Percentiles rank a stretch among this genome's conserved stretches.
These are phyloP conservation scores for Globisporangium heterothallicum DNA, from an alignment of 352 stramenopile genomes.

Conservation along the genomic window DNA sequence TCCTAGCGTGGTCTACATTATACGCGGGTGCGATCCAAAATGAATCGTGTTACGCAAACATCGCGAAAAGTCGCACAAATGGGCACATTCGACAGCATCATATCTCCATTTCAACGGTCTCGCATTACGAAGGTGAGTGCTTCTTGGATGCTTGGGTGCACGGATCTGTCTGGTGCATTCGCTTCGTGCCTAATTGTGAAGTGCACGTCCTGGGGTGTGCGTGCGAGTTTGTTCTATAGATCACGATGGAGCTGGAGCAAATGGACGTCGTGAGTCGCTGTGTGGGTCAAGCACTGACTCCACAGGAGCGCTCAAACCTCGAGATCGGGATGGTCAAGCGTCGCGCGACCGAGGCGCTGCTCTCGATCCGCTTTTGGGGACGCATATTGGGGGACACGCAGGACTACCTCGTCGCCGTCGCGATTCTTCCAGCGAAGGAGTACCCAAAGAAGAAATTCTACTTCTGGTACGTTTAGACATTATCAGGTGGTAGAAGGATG, in stretches of 20 bases:
- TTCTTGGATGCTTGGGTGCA: no score
- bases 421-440: constrained; percentile 45
- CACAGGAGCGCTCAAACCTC: constrained; percentile 72
- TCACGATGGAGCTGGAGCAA: constrained; percentile 67
- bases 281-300: constrained; percentile 58
- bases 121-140: no score
- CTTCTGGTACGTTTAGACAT: constrained; percentile 70
- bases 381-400: constrained; percentile 49
- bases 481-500: no score
- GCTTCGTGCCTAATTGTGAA: background rate
- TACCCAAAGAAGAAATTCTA: constrained; percentile 84
- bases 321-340: constrained; percentile 72
- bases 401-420: constrained; percentile 68
- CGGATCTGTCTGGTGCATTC: no score
- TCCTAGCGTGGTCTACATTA: no score
- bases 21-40: background rate
- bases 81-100: no score
- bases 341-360: constrained; percentile 49
- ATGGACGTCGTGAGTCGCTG: constrained; percentile 67
- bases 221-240: background rate
- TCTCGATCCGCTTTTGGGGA: constrained; percentile 71
- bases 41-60: background rate
- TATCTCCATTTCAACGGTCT: no score
- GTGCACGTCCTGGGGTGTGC: background rate
- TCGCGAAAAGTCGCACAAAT: background rate